Percentiles rank a stretch among this genome's conserved stretches.
These are phyloP conservation scores for Dentipellis sp. DNA, from an alignment of 768 basidiomycete species.

Conservation along the genomic window DNA sequence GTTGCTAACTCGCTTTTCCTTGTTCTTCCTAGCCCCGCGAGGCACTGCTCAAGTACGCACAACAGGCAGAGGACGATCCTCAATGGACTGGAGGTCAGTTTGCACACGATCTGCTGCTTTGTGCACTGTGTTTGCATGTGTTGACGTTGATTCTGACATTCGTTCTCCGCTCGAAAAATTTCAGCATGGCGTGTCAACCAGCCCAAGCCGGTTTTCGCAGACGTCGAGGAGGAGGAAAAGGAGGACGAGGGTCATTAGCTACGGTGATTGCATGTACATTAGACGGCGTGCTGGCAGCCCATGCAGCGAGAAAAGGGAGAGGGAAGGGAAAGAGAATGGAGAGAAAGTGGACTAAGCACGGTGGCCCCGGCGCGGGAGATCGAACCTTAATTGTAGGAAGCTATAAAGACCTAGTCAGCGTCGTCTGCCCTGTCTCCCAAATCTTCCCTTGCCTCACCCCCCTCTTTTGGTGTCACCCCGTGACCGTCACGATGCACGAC, in stretches of 20 bases:
- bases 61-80: constrained; percentile 65
- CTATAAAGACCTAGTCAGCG: constrained; percentile 72
- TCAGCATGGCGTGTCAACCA: constrained; percentile 83
- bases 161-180: constrained; percentile 27
- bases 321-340: constrained; percentile 11
- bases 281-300: not conserved
- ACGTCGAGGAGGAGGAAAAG: constrained; percentile 46
- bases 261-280: constrained; percentile 14
- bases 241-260: constrained; percentile 42
- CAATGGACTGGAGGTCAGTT: constrained; percentile 78
- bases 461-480: constrained; percentile 27
- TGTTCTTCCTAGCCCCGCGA: constrained; percentile 71
- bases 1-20: constrained; percentile 10
- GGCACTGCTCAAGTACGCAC: constrained; percentile 90
- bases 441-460: constrained; percentile 48
- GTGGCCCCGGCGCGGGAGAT: constrained; percentile 74
- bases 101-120: not conserved
- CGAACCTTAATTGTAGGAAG: constrained; percentile 75
- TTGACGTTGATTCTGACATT: constrained; percentile 30
- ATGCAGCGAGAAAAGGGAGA: constrained; percentile 8
- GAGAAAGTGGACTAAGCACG: constrained; percentile 24
- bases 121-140: constrained; percentile 27
- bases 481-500: constrained; percentile 77
- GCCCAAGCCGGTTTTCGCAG: constrained; percentile 77
- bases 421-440: constrained; percentile 61